Percentiles rank a stretch among this genome's conserved stretches.
Evolutionary conservation across 371 early-diverging fungal genomes (phyloP).

Genomic region (Zopfochytrium polystomum): DNA sequence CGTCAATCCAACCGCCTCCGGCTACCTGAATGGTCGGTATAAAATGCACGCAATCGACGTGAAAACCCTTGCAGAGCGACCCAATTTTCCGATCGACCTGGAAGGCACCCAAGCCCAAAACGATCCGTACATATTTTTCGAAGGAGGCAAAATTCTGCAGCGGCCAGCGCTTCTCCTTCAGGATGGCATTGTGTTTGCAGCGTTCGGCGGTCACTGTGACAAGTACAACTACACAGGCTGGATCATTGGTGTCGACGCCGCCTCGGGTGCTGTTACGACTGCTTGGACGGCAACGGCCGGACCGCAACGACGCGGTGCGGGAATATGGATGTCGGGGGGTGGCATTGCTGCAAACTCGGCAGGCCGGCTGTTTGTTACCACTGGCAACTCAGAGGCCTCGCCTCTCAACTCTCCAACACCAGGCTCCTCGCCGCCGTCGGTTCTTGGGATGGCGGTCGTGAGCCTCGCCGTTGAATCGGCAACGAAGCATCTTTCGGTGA

Average conservation of each 20-base stretch:
- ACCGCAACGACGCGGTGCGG: conserved; percentile 5
- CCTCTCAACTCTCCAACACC: too few species aligned
- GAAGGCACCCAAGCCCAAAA: conserved; percentile 2
- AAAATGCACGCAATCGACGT: conserved; percentile 20
- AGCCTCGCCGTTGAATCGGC: conserved; percentile 1
- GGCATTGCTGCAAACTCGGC: conserved; percentile 2
- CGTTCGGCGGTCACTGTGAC: conserved; percentile 14
- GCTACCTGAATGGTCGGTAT: not conserved
- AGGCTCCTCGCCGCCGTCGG: not conserved
- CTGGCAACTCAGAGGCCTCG: not conserved
- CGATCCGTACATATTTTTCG: conserved; percentile 6
- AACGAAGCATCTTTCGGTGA: not conserved
- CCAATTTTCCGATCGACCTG: conserved; percentile 9
- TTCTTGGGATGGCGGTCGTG: conserved; percentile 3
- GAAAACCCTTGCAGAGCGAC: conserved; percentile 5
- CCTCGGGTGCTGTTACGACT: not conserved
- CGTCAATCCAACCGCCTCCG: not conserved
- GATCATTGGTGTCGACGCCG: conserved; percentile 8
- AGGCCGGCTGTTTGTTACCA: not conserved
- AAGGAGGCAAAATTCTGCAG: conserved; percentile 11
- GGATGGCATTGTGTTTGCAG: conserved; percentile 4
- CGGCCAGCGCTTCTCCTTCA: conserved; percentile 10
- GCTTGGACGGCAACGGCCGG: not conserved
- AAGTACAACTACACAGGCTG: conserved; percentile 20
- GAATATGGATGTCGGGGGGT: conserved; percentile 13